Evolutionary conservation across 2,329 filamentous ascomycete species (phyloP).

Genomic region (Pestalotiopsis sp.): DNA sequence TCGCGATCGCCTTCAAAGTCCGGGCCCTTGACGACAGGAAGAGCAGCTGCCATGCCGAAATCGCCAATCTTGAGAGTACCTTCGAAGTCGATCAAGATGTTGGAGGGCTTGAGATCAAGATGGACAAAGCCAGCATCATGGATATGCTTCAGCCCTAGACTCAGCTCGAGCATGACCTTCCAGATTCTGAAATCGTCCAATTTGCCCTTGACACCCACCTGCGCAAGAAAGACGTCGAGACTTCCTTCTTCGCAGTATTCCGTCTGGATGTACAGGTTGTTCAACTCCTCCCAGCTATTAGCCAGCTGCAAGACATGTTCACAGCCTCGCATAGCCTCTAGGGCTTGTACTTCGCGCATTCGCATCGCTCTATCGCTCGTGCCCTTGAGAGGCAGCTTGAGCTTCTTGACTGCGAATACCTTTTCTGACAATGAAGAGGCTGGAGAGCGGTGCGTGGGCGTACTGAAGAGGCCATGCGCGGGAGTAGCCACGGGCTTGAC

Average conservation of each 20-base stretch:
- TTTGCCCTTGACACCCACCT: slow-evolving; percentile 80
- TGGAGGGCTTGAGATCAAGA: slow-evolving; percentile 83
- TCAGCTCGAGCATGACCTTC: slow-evolving; percentile 91
- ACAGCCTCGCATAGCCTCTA: slow-evolving; percentile 75
- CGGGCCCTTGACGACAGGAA: slow-evolving; percentile 75
- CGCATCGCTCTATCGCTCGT: slow-evolving; percentile 80
- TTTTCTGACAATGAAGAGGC: slow-evolving; percentile 56
- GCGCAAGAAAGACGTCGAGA: slow-evolving; percentile 81
- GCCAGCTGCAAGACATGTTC: slow-evolving; percentile 86
- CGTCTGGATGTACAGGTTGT: slow-evolving; percentile 93
- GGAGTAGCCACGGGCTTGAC: slow-evolving; percentile 41
- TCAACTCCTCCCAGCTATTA: slow-evolving; percentile 85
- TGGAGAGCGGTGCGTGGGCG: slow-evolving; percentile 52
- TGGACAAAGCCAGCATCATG: slow-evolving; percentile 87
- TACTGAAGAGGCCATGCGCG: slow-evolving; percentile 45
- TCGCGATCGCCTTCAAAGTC: slow-evolving; percentile 94
- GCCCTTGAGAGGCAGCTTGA: slow-evolving; percentile 78
- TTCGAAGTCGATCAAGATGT: slow-evolving; percentile 80
- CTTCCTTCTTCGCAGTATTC: slow-evolving; percentile 96
- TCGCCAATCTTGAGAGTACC: slow-evolving; percentile 84
- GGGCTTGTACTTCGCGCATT: slow-evolving; percentile 79
- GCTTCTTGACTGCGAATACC: slow-evolving; percentile 94
- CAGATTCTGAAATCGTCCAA: slow-evolving; percentile 98
- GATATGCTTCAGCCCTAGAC: slow-evolving; percentile 85
- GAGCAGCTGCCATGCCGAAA: slow-evolving; percentile 79